These are phyloP conservation scores for Ustilago tritici DNA, from an alignment of 1,284 basidiomycete species.

Conservation along the genomic window DNA sequence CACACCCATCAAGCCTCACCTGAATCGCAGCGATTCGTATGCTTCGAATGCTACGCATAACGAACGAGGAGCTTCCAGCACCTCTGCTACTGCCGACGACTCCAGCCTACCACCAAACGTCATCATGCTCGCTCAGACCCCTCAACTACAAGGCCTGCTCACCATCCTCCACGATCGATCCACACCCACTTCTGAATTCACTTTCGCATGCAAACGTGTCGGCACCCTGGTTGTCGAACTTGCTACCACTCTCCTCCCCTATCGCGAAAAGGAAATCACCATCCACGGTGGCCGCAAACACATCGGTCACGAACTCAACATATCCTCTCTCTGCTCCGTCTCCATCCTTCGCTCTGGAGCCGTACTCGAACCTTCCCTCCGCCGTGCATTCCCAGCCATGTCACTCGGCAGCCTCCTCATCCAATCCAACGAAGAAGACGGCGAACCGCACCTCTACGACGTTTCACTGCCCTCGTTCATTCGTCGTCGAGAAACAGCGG, in stretches of 20 bases:
- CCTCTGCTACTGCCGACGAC: constrained; percentile 22
- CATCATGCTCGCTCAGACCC: constrained; percentile 81
- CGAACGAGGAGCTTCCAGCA: constrained; percentile 13
- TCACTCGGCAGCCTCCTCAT: constrained; percentile 89
- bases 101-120: constrained; percentile 73
- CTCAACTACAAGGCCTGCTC: constrained; percentile 77
- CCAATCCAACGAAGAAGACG: constrained; percentile 82
- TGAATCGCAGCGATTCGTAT: constrained; percentile 25
- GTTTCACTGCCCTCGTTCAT: constrained; percentile 77
- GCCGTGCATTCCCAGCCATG: constrained; percentile 86
- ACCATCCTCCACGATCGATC: constrained; percentile 82
- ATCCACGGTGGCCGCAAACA: constrained; percentile 76
- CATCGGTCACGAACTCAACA: constrained; percentile 77
- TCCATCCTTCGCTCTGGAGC: constrained; percentile 88
- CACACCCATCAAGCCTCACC: constrained; percentile 20
- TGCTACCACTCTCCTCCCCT: constrained; percentile 84
- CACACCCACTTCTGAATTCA: constrained; percentile 79
- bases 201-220: constrained; percentile 87
- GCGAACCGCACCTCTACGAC: constrained; percentile 89
- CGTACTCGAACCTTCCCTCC: constrained; percentile 88
- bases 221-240: constrained; percentile 86
- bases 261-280: constrained; percentile 75
- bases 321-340: constrained; percentile 81
- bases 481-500: constrained; percentile 69
- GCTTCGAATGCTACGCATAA: constrained; percentile 11